Evolutionary conservation across 345 rosid genomes (phyloP), one percentile per base, ranked within the genome.

Genomic region (Lumnitzera littorea): DNA sequence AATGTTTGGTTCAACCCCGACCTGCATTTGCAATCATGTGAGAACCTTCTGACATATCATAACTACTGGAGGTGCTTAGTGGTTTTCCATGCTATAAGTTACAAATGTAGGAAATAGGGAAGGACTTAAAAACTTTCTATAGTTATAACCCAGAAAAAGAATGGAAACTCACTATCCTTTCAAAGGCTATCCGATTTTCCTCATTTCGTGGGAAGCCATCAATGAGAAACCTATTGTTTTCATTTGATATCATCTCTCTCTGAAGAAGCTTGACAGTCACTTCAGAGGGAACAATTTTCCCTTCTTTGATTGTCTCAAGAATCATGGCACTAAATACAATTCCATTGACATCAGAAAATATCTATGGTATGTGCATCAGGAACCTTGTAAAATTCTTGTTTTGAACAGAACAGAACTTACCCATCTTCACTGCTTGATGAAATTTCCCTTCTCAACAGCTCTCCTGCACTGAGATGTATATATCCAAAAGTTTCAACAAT

Each of bases 181-280:
- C 95, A 74, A 89, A 91, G 12, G 95, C 85, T 68, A 55, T 59
- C 46, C 91, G 91, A 62, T 88, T 91, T 76, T 88, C 91, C 72
- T 91, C 95, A 61, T 79, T 80, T 49, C 95, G 79, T 13, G 95
- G 98, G 66, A 91, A 91, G 13, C 95, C 98, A 83, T 88, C 96
- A 53, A 88, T 84, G 70, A 91, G 83, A 71, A 86, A 83, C 70
- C 76, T 91, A 57, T 67, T 31, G 59, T 66, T 77, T 43, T 72
- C 68, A 63, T 83, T 76, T 54, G 70, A 74, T 65, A 83, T 87
- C 68, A 89, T 83, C 75, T 76, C 95, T 76, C 65, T 86, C 66
- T 72, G 82, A 50, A 91, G 69, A 58, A 89, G 78, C 62, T 78
- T 81, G 10, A 91, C 86, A 0, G 96, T 91, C 63, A 89, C 81